A percentile compares a stretch with the other conserved stretches of the same genome.
phyloP scores from a whole-genome alignment of 2,329 filamentous ascomycete genomes.

The Nemania sp. region DNA sequence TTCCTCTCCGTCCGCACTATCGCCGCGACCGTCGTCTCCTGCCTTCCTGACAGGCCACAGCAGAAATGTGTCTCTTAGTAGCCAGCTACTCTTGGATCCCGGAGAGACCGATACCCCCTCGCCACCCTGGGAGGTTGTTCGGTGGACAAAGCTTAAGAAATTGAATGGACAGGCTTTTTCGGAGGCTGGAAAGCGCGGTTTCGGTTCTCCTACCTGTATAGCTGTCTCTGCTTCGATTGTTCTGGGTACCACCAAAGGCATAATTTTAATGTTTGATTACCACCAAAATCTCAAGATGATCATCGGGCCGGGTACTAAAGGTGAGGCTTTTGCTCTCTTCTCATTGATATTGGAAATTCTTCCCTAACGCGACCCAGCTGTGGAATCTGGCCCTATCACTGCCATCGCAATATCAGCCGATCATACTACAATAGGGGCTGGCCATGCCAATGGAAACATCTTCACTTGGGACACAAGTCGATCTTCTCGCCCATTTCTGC shows the following conservation, averaged over 20 bases:
- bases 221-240: constrained; percentile 86
- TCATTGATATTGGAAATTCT: background rate
- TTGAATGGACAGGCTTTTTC: constrained; percentile 89
- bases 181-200: constrained; percentile 87
- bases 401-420: constrained; percentile 90
- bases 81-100: constrained; percentile 64
- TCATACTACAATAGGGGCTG: constrained; percentile 86
- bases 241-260: constrained; percentile 89
- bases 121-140: constrained; percentile 93
- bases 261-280: constrained; percentile 96
- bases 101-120: constrained; percentile 71
- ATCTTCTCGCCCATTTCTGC: constrained; percentile 83
- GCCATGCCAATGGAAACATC: constrained; percentile 86
- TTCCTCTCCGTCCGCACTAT: constrained; percentile 59
- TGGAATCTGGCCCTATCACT: constrained; percentile 87
- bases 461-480: constrained; percentile 94
- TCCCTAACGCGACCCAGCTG: constrained; percentile 58
- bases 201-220: constrained; percentile 88
- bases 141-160: constrained; percentile 93
- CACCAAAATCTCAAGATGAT: constrained; percentile 94
- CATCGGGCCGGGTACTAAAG: constrained; percentile 89
- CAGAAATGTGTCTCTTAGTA: constrained; percentile 77
- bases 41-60: constrained; percentile 78
- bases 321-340: constrained; percentile 49
- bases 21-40: constrained; percentile 74